These are phyloP conservation scores for Hypoxylon trugodes DNA, from an alignment of 495 filamentous ascomycete species.

Conservation along the genomic window DNA sequence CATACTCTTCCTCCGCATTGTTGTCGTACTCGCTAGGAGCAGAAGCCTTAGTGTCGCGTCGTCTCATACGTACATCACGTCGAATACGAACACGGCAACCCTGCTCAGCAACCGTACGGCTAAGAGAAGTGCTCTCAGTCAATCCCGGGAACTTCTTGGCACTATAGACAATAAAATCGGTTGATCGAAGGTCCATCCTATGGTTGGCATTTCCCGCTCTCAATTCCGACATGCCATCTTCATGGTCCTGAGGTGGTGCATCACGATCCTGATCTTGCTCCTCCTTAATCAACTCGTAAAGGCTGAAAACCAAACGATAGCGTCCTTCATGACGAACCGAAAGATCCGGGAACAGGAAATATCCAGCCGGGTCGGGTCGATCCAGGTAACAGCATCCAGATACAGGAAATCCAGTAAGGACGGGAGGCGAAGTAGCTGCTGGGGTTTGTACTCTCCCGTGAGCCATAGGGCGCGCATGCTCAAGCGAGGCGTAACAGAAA, in stretches of 20 bases:
- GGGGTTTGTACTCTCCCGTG: slow-evolving; percentile 76
- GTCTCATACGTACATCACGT: slow-evolving; percentile 96
- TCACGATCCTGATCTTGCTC: slow-evolving; percentile 58
- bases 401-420: slow-evolving; percentile 93
- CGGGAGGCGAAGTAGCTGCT: slow-evolving; percentile 73
- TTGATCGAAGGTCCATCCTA: slow-evolving; percentile 88
- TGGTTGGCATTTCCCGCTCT: slow-evolving; percentile 56
- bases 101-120: slow-evolving; percentile 92
- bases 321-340: slow-evolving; percentile 96
- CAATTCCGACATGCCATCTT: slow-evolving; percentile 51
- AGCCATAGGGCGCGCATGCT: slow-evolving; percentile 85
- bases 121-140: slow-evolving; percentile 87
- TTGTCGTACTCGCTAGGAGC: slow-evolving; percentile 72
- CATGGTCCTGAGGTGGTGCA: slow-evolving; percentile 43
- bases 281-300: slow-evolving; percentile 92
- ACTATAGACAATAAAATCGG: slow-evolving; percentile 88
- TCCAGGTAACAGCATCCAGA: slow-evolving; percentile 98
- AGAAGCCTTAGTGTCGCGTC: slow-evolving; percentile 79
- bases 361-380: slow-evolving; percentile 88
- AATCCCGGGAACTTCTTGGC: slow-evolving; percentile 99
- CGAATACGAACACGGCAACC: slow-evolving; percentile 96
- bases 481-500: slow-evolving; percentile 94
- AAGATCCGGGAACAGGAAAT: slow-evolving; percentile 97
- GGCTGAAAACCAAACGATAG: slow-evolving; percentile 86
- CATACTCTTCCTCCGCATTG: slow-evolving; percentile 70